These are phyloP conservation scores for Daldinia loculata DNA, from an alignment of 495 filamentous ascomycete genomes.

Conservation along the genomic window DNA sequence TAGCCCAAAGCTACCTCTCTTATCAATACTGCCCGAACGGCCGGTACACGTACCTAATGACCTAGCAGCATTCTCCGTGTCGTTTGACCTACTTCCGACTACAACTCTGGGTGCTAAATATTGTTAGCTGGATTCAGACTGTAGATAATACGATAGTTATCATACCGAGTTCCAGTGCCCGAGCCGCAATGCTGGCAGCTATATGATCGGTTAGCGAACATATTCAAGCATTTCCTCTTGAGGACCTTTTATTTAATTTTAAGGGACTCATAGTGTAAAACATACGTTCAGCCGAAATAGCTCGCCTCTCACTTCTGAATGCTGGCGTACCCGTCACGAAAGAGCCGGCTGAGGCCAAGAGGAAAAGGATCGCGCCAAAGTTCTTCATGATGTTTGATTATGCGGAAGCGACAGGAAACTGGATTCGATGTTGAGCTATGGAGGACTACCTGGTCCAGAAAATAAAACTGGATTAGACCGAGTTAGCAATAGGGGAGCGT, in stretches of 20 bases:
- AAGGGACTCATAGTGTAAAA: background rate
- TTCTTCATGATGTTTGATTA: slow-evolving; percentile 35
- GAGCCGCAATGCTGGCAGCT: slow-evolving; percentile 23
- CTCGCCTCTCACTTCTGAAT: slow-evolving; percentile 15
- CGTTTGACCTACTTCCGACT: background rate
- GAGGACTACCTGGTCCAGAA: slow-evolving; percentile 15
- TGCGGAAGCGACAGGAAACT: slow-evolving; percentile 16
- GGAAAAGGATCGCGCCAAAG: slow-evolving; percentile 19
- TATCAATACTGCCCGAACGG: background rate
- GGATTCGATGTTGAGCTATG: background rate
- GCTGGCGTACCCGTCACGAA: slow-evolving; percentile 22
- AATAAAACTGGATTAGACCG: background rate
- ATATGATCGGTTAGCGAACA: background rate
- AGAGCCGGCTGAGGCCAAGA: slow-evolving; percentile 30
- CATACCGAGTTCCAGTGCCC: slow-evolving; percentile 25
- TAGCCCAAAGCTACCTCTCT: background rate
- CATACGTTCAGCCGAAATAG: slow-evolving; percentile 7
- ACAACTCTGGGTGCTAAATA: background rate
- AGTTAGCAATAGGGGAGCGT: slow-evolving; percentile 7
- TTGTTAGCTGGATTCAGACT: background rate
- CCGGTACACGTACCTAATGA: slow-evolving; percentile 5
- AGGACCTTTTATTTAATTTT: too few relatives aligned
- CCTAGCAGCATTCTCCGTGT: slow-evolving; percentile 5
- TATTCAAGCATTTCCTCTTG: background rate
- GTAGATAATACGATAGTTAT: background rate